Evolutionary conservation across 768 basidiomycete genomes (phyloP).

Genomic region (Kwoniella dendrophila): DNA sequence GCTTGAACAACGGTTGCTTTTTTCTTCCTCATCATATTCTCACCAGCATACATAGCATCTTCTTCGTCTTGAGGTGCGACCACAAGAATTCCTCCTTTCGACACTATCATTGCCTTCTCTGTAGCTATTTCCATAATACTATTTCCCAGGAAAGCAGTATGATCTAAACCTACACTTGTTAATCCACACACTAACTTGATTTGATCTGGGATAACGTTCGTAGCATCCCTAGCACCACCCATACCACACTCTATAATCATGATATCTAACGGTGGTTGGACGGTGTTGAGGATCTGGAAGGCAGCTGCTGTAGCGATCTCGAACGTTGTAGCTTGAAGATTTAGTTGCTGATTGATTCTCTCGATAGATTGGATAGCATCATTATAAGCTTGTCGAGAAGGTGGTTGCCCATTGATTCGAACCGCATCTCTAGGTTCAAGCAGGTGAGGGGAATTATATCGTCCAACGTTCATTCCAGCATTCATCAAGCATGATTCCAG

Average conservation of each 20-base stretch:
- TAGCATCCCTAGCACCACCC: constrained; percentile 90
- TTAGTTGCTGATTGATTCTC: constrained; percentile 58
- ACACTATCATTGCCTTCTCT: constrained; percentile 82
- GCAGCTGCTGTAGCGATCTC: constrained; percentile 85
- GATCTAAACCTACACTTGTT: constrained; percentile 87
- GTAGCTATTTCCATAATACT: constrained; percentile 72
- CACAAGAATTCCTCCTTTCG: constrained; percentile 58
- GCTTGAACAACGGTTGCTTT: constrained; percentile 27
- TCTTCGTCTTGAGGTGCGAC: constrained; percentile 58
- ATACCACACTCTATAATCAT: constrained; percentile 91
- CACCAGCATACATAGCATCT: constrained; percentile 59
- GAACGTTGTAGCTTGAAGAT: constrained; percentile 68
- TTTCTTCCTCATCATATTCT: constrained; percentile 8
- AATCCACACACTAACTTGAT: constrained; percentile 75
- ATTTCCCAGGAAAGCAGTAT: constrained; percentile 82
- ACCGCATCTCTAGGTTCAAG: constrained; percentile 76
- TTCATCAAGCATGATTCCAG: constrained; percentile 72
- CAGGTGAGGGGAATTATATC: constrained; percentile 93
- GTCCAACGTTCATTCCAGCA: constrained; percentile 67
- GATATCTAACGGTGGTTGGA: constrained; percentile 63
- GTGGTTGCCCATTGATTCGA: constrained; percentile 64
- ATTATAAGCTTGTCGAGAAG: constrained; percentile 62
- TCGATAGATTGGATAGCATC: constrained; percentile 61
- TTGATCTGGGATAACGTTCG: constrained; percentile 77
- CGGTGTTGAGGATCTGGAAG: constrained; percentile 71